Conservation (phyloP, 495 filamentous ascomycete species). For the Delitschia confertaspora region DNA sequence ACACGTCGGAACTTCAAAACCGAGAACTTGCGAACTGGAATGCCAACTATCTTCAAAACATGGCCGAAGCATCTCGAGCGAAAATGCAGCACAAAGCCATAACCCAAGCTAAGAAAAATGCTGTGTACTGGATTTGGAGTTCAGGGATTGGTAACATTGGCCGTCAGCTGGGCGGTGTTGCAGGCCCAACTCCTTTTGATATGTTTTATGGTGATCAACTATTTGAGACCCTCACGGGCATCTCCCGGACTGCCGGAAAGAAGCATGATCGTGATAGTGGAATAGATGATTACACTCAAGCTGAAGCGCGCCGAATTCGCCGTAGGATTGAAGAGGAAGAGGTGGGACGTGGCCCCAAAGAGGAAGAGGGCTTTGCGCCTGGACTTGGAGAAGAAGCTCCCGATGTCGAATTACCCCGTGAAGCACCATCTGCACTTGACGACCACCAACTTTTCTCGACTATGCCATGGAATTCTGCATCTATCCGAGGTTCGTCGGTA, state of each 20-base stretch:
- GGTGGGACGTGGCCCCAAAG: constrained; percentile 37
- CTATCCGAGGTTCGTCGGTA: constrained; percentile 45
- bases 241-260: constrained; percentile 23
- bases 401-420: constrained; percentile 53
- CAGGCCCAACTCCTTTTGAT: constrained; percentile 39
- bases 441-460: constrained; percentile 48
- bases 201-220: constrained; percentile 50
- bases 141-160: constrained; percentile 45
- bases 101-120: constrained; percentile 34
- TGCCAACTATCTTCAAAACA: constrained; percentile 32
- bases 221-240: constrained; percentile 39
- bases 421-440: constrained; percentile 47
- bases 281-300: constrained; percentile 33
- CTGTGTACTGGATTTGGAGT: constrained; percentile 33
- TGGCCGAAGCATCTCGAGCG: constrained; percentile 23
- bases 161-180: constrained; percentile 37
- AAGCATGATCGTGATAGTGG: constrained; percentile 40
- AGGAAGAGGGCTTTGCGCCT: constrained; percentile 35
- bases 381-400: constrained; percentile 29
- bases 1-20: constrained; percentile 32
- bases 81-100: constrained; percentile 21
- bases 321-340: constrained; percentile 34
- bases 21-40: constrained; percentile 33
- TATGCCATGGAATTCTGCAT: constrained; percentile 66
- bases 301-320: constrained; percentile 41